Evolutionary conservation across 106 monocot genomes (phyloP).

Genomic region (Apostasia ramifera): DNA sequence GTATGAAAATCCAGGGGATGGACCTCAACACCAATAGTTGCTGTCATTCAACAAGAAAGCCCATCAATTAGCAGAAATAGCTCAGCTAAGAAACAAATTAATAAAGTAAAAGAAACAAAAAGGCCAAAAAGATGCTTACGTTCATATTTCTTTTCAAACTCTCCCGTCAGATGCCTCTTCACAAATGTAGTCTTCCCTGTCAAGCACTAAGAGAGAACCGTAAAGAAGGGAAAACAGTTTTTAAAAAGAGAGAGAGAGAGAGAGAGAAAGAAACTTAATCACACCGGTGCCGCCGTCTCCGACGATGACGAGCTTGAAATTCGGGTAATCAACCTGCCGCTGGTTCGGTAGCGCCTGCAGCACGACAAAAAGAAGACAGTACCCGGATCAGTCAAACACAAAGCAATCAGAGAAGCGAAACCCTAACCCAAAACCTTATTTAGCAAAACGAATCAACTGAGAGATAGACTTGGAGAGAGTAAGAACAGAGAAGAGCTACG

Average conservation of each 20-base stretch:
- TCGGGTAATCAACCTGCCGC: neutral
- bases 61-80: neutral
- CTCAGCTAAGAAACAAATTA: neutral
- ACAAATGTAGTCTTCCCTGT: slow-evolving; percentile 19
- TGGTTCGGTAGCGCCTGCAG: neutral
- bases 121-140: slow-evolving; percentile 3
- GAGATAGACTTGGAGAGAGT: too few species aligned
- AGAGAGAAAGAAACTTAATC: neutral
- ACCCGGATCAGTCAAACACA: neutral
- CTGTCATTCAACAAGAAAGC: slow-evolving; percentile 14
- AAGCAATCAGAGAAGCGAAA: neutral
- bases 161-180: slow-evolving; percentile 21
- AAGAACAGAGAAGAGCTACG: too few species aligned
- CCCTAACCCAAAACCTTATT: slow-evolving; percentile 1
- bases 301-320: slow-evolving; percentile 5
- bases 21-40: slow-evolving; percentile 65
- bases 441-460: too few species aligned
- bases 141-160: slow-evolving; percentile 27
- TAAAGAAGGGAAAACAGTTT: too few species aligned
- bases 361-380: neutral
- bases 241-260: neutral
- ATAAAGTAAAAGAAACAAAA: neutral
- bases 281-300: neutral
- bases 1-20: slow-evolving; percentile 63
- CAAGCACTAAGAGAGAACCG: neutral